Conservation (phyloP, 139 green algal genomes). For the Chlorokybus atmophyticus region DNA sequence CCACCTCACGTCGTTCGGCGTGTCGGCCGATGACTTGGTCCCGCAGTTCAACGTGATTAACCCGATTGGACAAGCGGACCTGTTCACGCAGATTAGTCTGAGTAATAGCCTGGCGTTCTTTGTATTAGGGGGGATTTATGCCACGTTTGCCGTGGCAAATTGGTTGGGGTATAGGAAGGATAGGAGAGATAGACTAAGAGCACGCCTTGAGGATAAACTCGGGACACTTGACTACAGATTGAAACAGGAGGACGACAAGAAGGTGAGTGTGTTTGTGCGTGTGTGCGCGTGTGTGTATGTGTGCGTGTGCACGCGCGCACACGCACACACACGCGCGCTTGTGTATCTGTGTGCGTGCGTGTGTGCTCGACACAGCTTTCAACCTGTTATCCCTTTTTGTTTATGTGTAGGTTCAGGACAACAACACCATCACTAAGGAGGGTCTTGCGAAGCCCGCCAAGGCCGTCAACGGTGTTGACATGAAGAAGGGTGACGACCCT, state of each 20-base stretch:
- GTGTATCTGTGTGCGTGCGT: no score
- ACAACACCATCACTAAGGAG: no score
- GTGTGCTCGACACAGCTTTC: no score
- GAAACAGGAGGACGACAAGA: no score
- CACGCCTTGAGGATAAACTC: constrained; percentile 6
- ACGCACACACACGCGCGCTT: no score
- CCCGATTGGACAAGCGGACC: constrained; percentile 12
- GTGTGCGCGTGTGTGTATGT: no score
- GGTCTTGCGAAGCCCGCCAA: no score
- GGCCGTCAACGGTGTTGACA: background rate
- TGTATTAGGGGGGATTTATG: constrained; percentile 10
- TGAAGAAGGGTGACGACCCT: constrained; percentile 2
- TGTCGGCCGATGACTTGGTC: constrained; percentile 17
- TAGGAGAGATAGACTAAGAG: constrained; percentile 1
- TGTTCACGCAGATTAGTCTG: constrained; percentile 20
- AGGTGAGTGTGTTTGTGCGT: no score
- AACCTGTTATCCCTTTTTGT: no score
- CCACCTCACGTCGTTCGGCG: constrained; percentile 19
- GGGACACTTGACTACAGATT: constrained; percentile 6
- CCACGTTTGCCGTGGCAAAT: constrained; percentile 7
- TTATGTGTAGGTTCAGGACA: no score
- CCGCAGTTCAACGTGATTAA: constrained; percentile 24
- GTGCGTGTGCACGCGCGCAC: no score
- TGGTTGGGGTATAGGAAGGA: constrained; percentile 15
- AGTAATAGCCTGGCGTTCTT: constrained; percentile 19